phyloP scores from a whole-genome alignment of 495 filamentous ascomycete species.

The Penicillium chermesinum region DNA sequence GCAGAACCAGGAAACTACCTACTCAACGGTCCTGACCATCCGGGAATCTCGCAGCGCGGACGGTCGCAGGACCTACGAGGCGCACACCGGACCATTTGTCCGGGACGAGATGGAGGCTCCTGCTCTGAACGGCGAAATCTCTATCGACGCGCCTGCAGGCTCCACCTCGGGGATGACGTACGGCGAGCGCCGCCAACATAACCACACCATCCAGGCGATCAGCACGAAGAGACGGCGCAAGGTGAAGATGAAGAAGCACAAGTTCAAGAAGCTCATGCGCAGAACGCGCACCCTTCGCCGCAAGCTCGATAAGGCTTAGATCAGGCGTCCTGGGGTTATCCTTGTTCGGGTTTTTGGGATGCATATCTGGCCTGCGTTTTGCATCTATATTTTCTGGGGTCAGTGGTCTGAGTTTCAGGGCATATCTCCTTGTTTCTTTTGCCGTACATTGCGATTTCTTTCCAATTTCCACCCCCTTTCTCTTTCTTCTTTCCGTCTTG shows the following conservation, averaged over 20 bases:
- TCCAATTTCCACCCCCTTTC: constrained; percentile 4
- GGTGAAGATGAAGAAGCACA: constrained; percentile 99
- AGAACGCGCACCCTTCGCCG: constrained; percentile 83
- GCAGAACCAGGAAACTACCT: constrained; percentile 42
- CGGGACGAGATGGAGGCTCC: constrained; percentile 35
- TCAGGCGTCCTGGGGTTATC: constrained; percentile 4
- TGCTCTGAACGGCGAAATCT: constrained; percentile 20
- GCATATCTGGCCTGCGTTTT: constrained; percentile 27
- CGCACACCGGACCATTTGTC: constrained; percentile 39
- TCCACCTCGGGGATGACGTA: constrained; percentile 31
- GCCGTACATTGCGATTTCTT: constrained; percentile 16
- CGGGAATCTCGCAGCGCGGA: constrained; percentile 67
- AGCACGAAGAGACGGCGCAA: constrained; percentile 84
- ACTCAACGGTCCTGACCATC: constrained; percentile 77
- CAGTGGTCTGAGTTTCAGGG: constrained; percentile 21
- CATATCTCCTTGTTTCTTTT: constrained; percentile 19
- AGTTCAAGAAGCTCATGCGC: constrained; percentile 98
- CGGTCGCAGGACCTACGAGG: constrained; percentile 61
- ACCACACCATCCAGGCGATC: constrained; percentile 54
- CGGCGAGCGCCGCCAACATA: constrained; percentile 37
- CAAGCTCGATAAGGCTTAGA: constrained; percentile 64
- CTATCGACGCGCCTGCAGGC: constrained; percentile 30
- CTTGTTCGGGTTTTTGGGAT: constrained; percentile 16
- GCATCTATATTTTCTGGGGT: constrained; percentile 19
- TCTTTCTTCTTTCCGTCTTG: constrained; percentile 6